Evolutionary conservation across 768 basidiomycete species (phyloP), one percentile per base, ranked within the genome.

Genomic region (Hortiboletus flavorubellus): DNA sequence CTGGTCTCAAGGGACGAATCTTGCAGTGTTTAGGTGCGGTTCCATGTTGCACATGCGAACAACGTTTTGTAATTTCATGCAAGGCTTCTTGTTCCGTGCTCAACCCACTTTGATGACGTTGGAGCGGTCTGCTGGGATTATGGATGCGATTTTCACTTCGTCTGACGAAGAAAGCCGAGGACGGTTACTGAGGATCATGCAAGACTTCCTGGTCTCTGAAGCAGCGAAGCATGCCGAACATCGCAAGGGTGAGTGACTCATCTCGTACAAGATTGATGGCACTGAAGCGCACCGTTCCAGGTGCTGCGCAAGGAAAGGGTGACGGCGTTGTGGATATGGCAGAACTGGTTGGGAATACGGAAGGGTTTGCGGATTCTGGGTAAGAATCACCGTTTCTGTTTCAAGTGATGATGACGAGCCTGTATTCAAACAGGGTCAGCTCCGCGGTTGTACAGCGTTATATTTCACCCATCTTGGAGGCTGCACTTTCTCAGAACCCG

Each of bases 321-420:
- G 67, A 72, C 0, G 60, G 71, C 8, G 76, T 82, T 23, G 84
- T 98, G 49, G 84, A 95, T 63, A 94, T 99, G 86, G 88, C 89
- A 0, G 93, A 97, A 64, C 77, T 99, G 9, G 89, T 98, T 4
- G 97, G 97, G 1, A 95, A 96, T 63, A 93, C 93, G 0, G 89
- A 93, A 64, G 93, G 89, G 1, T 96, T 98, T 68, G 93, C 96
- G 0, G 97, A 98, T 63, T 98, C 96, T 7, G 95, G 95, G 97
- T 98, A 72, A 63, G 83, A 58, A 31, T 18, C 11, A 16, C n/a
- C 42, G 31, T 37, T 52, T 41, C n/a, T 3, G 1, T 26, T 46
- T 8, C 33, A 6, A 31, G 9, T 18, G 29, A 45, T 31, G 15
- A 29, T 37, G 29, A 47, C 34, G 31, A 63, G 1, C 57, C 6